A percentile compares a stretch with the other conserved stretches of the same genome.
phyloP scores from a whole-genome alignment of 2,329 filamentous ascomycete genomes.

The Colletotrichum tropicicola region DNA sequence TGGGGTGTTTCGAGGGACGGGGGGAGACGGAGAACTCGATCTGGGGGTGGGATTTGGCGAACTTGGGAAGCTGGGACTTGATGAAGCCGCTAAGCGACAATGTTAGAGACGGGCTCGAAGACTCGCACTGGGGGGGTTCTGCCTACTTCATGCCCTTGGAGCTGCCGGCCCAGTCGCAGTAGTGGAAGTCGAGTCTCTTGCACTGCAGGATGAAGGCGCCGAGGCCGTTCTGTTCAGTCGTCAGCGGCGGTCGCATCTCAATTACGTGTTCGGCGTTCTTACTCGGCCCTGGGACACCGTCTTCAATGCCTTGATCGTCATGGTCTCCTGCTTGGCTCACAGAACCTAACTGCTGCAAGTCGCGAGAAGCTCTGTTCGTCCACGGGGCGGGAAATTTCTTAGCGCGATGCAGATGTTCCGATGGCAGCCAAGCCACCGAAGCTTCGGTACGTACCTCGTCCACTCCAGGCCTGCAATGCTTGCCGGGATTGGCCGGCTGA shows the following conservation, averaged over 20 bases:
- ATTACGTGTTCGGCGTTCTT: conserved; percentile 31
- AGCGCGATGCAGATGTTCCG: conserved; percentile 23
- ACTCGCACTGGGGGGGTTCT: neutral
- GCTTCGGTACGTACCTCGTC: conserved; percentile 30
- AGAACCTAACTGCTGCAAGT: conserved; percentile 12
- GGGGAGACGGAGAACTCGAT: conserved; percentile 94
- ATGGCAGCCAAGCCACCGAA: too few species aligned
- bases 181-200: conserved; percentile 94
- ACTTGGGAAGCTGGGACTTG: conserved; percentile 76
- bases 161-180: conserved; percentile 95
- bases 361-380: conserved; percentile 9
- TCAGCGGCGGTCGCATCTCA: neutral
- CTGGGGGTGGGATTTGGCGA: conserved; percentile 83
- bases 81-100: conserved; percentile 76
- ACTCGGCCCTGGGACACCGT: conserved; percentile 64
- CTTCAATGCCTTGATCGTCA: conserved; percentile 65
- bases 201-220: conserved; percentile 98
- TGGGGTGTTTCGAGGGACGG: conserved; percentile 87
- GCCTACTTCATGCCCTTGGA: conserved; percentile 91
- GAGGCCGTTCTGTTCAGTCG: conserved; percentile 80
- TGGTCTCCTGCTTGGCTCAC: conserved; percentile 36
- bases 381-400: conserved; percentile 27
- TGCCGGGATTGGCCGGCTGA: conserved; percentile 6
- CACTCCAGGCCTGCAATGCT: neutral
- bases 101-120: conserved; percentile 35